Percentiles rank a stretch among this genome's conserved stretches.
Conservation (phyloP, 2,329 filamentous ascomycete species). For the Chaetomium sp. region DNA sequence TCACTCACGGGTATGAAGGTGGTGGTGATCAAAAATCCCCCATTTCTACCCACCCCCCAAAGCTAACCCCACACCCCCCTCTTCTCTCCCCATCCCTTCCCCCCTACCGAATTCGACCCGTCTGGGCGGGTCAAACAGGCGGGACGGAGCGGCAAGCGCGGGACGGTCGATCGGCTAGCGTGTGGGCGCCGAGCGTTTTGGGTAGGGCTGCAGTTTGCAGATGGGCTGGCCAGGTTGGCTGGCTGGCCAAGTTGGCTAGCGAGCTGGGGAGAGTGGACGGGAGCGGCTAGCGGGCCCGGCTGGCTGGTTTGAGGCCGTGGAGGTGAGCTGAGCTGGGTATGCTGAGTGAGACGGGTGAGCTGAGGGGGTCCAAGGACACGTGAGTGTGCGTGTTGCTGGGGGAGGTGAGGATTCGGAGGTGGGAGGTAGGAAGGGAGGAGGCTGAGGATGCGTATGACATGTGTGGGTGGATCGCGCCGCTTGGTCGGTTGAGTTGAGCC, state of each 20-base stretch:
- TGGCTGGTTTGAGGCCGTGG: neutral
- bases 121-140: neutral
- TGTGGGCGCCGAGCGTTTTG: too few species aligned
- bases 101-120: neutral
- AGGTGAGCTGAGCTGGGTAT: neutral
- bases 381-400: neutral
- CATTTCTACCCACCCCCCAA: neutral
- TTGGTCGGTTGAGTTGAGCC: neutral
- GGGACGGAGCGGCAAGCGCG: neutral
- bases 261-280: neutral
- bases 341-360: neutral
- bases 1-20: too few species aligned
- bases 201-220: neutral
- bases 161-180: neutral
- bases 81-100: neutral
- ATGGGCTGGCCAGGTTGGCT: too few species aligned
- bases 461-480: neutral
- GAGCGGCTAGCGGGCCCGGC: slow-evolving; percentile 1
- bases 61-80: neutral
- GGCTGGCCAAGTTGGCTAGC: too few species aligned
- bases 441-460: slow-evolving; percentile 3
- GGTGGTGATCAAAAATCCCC: neutral
- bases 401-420: neutral
- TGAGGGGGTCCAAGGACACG: neutral
- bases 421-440: neutral